Conservation (phyloP, 1,284 basidiomycete species). For the Phaffia rhodozyma region DNA sequence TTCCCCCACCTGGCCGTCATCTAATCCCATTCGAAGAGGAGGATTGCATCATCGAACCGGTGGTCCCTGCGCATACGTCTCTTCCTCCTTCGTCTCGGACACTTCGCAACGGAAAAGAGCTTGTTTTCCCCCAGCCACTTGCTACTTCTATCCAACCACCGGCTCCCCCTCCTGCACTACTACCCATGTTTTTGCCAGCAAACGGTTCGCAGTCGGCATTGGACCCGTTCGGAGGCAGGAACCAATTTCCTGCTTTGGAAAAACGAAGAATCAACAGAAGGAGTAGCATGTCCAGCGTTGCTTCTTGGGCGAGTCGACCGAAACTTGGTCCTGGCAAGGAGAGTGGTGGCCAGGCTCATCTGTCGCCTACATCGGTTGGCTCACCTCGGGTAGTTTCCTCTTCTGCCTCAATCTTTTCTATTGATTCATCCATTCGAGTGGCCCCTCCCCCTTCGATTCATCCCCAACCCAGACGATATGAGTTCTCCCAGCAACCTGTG, state of each 20-base stretch:
- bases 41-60: background rate
- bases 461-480: constrained; percentile 14
- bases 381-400: background rate
- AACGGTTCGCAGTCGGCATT: background rate
- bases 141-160: background rate
- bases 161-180: background rate
- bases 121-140: constrained; percentile 14
- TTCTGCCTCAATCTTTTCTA: constrained; percentile 8
- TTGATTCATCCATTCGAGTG: background rate
- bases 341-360: background rate
- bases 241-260: background rate
- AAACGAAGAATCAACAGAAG: background rate
- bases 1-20: constrained; percentile 11
- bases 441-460: background rate
- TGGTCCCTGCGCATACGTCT: constrained; percentile 1
- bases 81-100: constrained; percentile 9
- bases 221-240: background rate
- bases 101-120: constrained; percentile 9
- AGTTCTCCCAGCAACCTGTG: constrained; percentile 5
- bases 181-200: too few species aligned
- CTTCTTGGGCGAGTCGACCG: background rate
- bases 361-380: background rate
- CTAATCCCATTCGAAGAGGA: constrained; percentile 18
- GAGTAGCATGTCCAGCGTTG: constrained; percentile 6
- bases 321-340: background rate